Base-by-base conservation (phyloP, 2,329 filamentous ascomycete species). In the Fusarium nematophilum region DNA sequence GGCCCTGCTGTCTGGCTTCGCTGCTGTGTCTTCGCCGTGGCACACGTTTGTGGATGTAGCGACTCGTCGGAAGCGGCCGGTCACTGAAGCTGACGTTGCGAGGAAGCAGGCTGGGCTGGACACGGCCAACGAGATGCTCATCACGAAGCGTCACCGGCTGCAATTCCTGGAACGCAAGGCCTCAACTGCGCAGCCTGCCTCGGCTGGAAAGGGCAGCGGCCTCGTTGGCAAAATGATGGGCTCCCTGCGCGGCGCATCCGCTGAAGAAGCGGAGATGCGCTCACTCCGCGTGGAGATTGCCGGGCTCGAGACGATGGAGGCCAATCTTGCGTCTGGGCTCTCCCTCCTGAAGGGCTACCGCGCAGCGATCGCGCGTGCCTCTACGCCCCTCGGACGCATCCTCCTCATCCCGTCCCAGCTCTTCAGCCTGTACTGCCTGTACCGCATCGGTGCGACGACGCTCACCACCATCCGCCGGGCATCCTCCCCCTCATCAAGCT, bases 1-100 rank as follows among this genome's bases (percentile, higher is more conserved):
- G 91, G 92, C 92, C 13, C 83, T 93, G 11, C 79, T 96, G n/a
- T 92, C 92, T 6, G 92, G 92, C 0, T 96, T 96, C 68, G 92
- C 92, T 6, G 91, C 91, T n/a, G 90, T 96, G 27, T 93, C 90
- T 18, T 90, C 90, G 2, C 87, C 93, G 2, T 96, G 92, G 91
- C 90, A 96, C 70, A 91, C 86, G 1, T 92, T 96, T 75, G 84
- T 87, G 18, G 86, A 87, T 25, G 85, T 83, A 31, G 79, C 85
- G 38, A 71, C 76, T 9, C 74, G 77, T 26, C 73, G 73, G 40
- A 79, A 78, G 44, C 81, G 84, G 25, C 85, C 85, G 4, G 85
- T 93, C 14, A 88, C 89, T 0, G 91, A 96, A 44, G 81, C 86
- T 9, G 90, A 94, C 64, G 83, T 96, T 40, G 80, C 85, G 42